Evolutionary conservation across 2,329 filamentous ascomycete genomes (phyloP).

Genomic region (Myotisia sp.): DNA sequence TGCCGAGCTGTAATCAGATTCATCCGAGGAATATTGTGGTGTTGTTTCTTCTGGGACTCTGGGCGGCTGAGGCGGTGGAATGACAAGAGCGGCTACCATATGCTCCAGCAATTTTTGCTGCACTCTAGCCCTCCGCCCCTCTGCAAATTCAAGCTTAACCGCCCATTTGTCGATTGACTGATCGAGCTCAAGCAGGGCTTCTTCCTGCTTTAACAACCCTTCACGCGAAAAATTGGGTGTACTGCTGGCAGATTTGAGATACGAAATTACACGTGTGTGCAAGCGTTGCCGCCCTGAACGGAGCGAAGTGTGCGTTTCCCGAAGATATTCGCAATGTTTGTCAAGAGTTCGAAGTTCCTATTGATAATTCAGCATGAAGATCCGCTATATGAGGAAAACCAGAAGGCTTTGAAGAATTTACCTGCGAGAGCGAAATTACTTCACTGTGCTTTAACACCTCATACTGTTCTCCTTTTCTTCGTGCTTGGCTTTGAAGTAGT

Average conservation of each 20-base stretch:
- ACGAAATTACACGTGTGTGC: constrained; percentile 62
- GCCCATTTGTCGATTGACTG: constrained; percentile 69
- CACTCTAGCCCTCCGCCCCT: constrained; percentile 60
- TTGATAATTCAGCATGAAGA: constrained; percentile 1
- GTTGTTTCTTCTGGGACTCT: constrained; percentile 40
- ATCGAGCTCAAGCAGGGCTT: constrained; percentile 63
- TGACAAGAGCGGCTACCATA: constrained; percentile 54
- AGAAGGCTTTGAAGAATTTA: constrained; percentile 10
- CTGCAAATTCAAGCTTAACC: constrained; percentile 62
- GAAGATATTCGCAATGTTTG: constrained; percentile 62
- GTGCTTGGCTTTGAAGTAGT: constrained; percentile 15
- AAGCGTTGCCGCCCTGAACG: constrained; percentile 62
- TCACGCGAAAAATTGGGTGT: constrained; percentile 59
- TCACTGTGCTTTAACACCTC: constrained; percentile 17
- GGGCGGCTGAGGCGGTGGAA: constrained; percentile 35
- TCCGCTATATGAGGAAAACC: constrained; percentile 3
- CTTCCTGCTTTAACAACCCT: constrained; percentile 64
- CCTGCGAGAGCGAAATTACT: constrained; percentile 16
- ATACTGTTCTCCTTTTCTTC: constrained; percentile 16
- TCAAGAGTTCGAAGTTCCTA: constrained; percentile 63
- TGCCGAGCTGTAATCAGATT: not conserved
- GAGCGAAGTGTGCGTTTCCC: constrained; percentile 60
- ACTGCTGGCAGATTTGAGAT: constrained; percentile 56
- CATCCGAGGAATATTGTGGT: constrained; percentile 25
- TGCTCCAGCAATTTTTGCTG: constrained; percentile 71